Evolutionary conservation across 2,329 filamentous ascomycete genomes (phyloP).

Genomic region (Hypoxylon sp.): DNA sequence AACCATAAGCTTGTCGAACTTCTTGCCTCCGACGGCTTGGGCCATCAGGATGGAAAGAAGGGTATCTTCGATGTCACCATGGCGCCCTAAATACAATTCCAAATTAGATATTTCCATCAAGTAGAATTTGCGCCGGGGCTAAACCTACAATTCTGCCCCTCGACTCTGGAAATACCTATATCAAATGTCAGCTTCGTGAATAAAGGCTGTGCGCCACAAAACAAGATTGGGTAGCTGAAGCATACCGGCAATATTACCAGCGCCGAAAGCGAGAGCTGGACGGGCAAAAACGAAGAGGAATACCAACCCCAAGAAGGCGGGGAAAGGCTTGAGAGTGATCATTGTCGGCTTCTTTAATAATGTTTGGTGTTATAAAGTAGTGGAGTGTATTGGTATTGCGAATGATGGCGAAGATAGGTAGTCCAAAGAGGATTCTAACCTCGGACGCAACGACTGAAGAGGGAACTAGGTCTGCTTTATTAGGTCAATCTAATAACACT

Average conservation of each 20-base stretch:
- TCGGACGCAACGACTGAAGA: constrained; percentile 7
- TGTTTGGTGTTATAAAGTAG: constrained; percentile 12
- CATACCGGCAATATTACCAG: constrained; percentile 87
- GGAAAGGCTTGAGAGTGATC: constrained; percentile 64
- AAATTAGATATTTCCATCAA: constrained; percentile 22
- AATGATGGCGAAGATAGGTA: constrained; percentile 18
- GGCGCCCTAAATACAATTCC: constrained; percentile 70
- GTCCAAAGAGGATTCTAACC: constrained; percentile 18
- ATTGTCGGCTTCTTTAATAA: constrained; percentile 55
- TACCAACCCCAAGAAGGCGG: constrained; percentile 68
- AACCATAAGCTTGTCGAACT: constrained; percentile 89
- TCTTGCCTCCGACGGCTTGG: constrained; percentile 73
- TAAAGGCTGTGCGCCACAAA: not conserved
- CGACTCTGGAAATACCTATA: constrained; percentile 78
- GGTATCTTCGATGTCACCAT: constrained; percentile 94
- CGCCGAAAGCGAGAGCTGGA: constrained; percentile 84
- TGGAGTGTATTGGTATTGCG: constrained; percentile 17
- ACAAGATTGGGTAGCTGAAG: constrained; percentile 1
- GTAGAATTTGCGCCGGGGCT: not conserved
- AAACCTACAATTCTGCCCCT: constrained; percentile 84
- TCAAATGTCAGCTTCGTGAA: constrained; percentile 20
- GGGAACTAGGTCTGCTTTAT: constrained; percentile 19
- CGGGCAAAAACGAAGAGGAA: constrained; percentile 77
- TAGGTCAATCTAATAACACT: constrained; percentile 23
- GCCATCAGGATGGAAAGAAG: constrained; percentile 79